Percentiles rank a stretch among this genome's conserved stretches.
phyloP scores from a whole-genome alignment of 2,329 filamentous ascomycete genomes.

The Alternaria metachromatica region DNA sequence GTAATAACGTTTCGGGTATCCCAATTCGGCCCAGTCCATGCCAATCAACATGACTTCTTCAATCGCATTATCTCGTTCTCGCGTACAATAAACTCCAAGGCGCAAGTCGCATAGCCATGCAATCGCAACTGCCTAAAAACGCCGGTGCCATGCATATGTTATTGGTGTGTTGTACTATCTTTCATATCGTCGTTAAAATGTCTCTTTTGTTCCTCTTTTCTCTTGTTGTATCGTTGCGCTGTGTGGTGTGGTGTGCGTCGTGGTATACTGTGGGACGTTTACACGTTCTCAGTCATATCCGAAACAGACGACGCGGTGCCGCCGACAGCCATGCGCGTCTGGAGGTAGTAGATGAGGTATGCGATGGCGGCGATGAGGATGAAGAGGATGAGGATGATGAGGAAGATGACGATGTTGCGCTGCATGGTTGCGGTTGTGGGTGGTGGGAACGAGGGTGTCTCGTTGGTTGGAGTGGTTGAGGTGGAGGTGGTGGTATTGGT shows the following conservation, averaged over 20 bases:
- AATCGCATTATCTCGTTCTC: conserved; percentile 3
- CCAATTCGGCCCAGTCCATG: not conserved
- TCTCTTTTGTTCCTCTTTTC: not conserved
- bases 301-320: conserved; percentile 38
- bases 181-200: conserved; percentile 2
- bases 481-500: not conserved
- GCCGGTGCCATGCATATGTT: too few relatives aligned
- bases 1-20: conserved; percentile 10
- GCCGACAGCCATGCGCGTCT: conserved; percentile 51
- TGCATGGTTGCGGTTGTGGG: conserved; percentile 49
- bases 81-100: not conserved
- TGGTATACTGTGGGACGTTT: not conserved
- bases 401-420: conserved; percentile 60
- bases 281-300: conserved; percentile 37
- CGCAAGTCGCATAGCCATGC: conserved; percentile 1
- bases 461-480: not conserved
- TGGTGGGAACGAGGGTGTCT: not conserved
- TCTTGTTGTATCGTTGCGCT: not conserved
- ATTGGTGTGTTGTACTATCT: not conserved
- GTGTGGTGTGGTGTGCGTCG: too few relatives aligned
- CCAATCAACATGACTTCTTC: not conserved
- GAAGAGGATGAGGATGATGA: conserved; percentile 62
- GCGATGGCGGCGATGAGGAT: conserved; percentile 58
- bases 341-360: conserved; percentile 58
- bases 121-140: not conserved